Base-by-base conservation (phyloP, 139 green algal genomes). In the Penium margaritaceum region DNA sequence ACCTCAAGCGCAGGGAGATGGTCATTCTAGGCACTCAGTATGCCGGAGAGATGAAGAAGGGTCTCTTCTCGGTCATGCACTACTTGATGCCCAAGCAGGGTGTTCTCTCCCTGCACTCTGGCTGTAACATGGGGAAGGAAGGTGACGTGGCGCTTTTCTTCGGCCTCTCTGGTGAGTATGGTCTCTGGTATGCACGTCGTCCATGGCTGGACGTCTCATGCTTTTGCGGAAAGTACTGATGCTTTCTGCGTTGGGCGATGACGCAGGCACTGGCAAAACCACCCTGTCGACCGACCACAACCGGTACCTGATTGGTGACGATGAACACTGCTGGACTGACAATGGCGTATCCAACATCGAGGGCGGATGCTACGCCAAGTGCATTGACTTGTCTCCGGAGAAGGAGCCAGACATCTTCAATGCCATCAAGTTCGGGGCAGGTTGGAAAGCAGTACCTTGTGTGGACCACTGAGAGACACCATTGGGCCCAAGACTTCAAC, bases 351-450 rank as follows among this genome's bases (percentile, higher is more conserved):
- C 91, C 83, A 96, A 96, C 86, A 91, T 97, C 43, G 92, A 97
- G 88, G 92, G 92, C 14, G 92, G 92, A 63, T 97, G 92, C 86
- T 97, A 97, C 70, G 92, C 92, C 74, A 97, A 97, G 88, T 89
- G 77, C 87, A 96, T 96, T 43, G 84, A 86, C 5, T 82, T 96
- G 35, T 85, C 85, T 67, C 36, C 30, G 66, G 85, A 84, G 55
- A 87, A 81, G 30, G 93, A 98, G 84, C 90, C 93, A 0, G 87
- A 93, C 76, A 97, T 98, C 75, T 96, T 75, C 70, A 80, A 88
- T 24, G 93, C 93, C 67, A 92, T 97, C 70, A 60, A 60, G 47
- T 60, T 60, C 47, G 47, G 47, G n/a, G 30, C 47, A 60, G 47
- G 47, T 60, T n/a, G n/a, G n/a, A n/a, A n/a, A n/a, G n/a, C n/a